These are phyloP conservation scores for Henckelia pumila DNA, from an alignment of 257 asterid species.

Conservation along the genomic window DNA sequence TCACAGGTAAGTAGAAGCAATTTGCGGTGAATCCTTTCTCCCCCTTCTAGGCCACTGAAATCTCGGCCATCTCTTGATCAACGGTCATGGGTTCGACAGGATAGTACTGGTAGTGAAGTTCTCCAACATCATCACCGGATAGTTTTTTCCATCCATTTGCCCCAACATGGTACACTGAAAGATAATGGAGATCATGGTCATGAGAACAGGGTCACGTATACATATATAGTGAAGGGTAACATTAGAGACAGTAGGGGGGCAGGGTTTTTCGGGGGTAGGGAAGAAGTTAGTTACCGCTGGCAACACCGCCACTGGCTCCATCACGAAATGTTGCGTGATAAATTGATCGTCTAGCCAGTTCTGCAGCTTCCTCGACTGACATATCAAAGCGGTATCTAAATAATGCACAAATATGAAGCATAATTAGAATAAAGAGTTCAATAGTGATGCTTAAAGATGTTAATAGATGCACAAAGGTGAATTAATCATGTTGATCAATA, in stretches of 20 bases:
- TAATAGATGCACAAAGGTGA: background rate
- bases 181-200: constrained; percentile 15
- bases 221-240: background rate
- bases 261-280: background rate
- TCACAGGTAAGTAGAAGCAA: constrained; percentile 14
- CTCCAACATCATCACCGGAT: constrained; percentile 93
- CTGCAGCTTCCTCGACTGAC: constrained; percentile 87
- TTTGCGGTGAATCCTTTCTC: constrained; percentile 17
- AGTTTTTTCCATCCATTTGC: constrained; percentile 87
- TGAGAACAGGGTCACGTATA: constrained; percentile 5
- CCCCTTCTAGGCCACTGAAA: constrained; percentile 37
- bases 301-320: constrained; percentile 92
- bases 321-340: constrained; percentile 93
- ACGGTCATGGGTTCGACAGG: constrained; percentile 66
- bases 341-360: constrained; percentile 77
- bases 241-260: background rate
- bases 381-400: constrained; percentile 56
- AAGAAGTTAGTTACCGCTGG: constrained; percentile 50
- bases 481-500: background rate
- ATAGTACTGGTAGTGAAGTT: constrained; percentile 68
- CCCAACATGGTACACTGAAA: constrained; percentile 78
- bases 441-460: background rate
- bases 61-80: constrained; percentile 84
- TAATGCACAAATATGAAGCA: constrained; percentile 16
- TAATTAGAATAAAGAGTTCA: constrained; percentile 8